Base-by-base conservation (phyloP, 208 protist genomes). In the Leishmania aethiopica region DNA sequence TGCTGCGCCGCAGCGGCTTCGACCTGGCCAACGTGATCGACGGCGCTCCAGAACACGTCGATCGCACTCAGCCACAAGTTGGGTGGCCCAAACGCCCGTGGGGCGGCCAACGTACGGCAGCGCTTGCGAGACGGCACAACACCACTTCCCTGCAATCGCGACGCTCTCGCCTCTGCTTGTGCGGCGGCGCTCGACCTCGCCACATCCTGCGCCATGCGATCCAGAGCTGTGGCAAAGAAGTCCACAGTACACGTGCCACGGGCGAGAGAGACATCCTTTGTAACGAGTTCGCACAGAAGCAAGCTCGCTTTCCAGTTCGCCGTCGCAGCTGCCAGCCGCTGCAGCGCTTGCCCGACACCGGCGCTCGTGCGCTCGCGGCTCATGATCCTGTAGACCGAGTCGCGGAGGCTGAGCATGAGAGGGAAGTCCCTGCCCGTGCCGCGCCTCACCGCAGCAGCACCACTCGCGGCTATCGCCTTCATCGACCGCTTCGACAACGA, bases 11-110 rank as follows among this genome's bases (percentile, higher is more conserved):
- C 49, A 15, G 40, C 35, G 17, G 67, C 49, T 17, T 47, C 37
- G 40, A 28, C 35, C 1, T 17, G 22, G 2, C 22, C 75, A 28
- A 40, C 40, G 19, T 96, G 93, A 67, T 94, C 90, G 35, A 96
- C 91, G 1, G 93, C 93, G n/a, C 83, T 85, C 93, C 93, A 94
- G 80, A 91, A 96, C 40, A 96, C 88, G 22, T 85, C 74, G 17
- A 93, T 82, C 2, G 91, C 91, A 55, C 85, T 78, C 37, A 90
- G 37, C 93, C 93, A 96, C 72, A 90, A 66, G 3, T 82, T 82
- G 19, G 32, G 42, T 7, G 71, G 77, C 3, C 81, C 83, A 0
- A 70, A 45, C 10, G 19, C 35, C 3, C 25, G 49, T 22, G 47
- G 17, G 19, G 49, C 3, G 77, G 64, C 17, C 53, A 40, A 22